These are phyloP conservation scores for Gnomoniopsis smithogilvyi DNA, from an alignment of 2,329 filamentous ascomycete species.

Conservation along the genomic window DNA sequence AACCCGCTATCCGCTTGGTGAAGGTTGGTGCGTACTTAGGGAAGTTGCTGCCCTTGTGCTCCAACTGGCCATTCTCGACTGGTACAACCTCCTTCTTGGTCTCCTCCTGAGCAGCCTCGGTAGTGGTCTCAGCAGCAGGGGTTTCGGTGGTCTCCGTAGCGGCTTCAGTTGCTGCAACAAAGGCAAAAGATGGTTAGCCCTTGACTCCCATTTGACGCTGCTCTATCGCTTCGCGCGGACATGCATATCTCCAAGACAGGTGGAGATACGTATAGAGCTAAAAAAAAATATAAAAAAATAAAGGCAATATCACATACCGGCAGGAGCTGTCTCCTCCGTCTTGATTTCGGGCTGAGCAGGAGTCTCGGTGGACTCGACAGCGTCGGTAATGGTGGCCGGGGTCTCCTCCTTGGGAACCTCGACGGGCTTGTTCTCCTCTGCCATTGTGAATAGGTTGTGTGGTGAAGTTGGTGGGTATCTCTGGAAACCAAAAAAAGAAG, in stretches of 20 bases:
- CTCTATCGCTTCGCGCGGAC: not conserved
- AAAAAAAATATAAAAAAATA: no score
- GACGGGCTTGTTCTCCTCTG: conserved; percentile 69
- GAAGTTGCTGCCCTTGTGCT: conserved; percentile 82
- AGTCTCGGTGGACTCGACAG: conserved; percentile 24
- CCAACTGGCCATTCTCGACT: conserved; percentile 76
- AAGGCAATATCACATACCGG: conserved; percentile 17
- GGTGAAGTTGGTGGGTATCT: conserved; percentile 47
- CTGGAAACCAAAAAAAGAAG: conserved; percentile 31
- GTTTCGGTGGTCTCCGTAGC: conserved; percentile 34
- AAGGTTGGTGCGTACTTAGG: conserved; percentile 68
- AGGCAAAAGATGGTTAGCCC: not conserved
- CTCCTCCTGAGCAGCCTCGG: conserved; percentile 36
- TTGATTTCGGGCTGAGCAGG: conserved; percentile 21
- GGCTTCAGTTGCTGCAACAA: conserved; percentile 23
- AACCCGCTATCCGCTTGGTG: not conserved
- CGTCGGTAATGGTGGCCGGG: conserved; percentile 25
- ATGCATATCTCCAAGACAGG: not conserved
- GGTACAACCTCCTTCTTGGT: conserved; percentile 41
- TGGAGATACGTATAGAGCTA: not conserved
- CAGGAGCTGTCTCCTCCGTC: conserved; percentile 14
- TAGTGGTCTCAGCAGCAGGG: conserved; percentile 33
- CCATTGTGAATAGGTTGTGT: conserved; percentile 53
- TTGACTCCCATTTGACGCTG: conserved; percentile 15
- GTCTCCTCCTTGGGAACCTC: conserved; percentile 55